phyloP scores from a whole-genome alignment of 345 rosid species.

The Luvunga scandens region DNA sequence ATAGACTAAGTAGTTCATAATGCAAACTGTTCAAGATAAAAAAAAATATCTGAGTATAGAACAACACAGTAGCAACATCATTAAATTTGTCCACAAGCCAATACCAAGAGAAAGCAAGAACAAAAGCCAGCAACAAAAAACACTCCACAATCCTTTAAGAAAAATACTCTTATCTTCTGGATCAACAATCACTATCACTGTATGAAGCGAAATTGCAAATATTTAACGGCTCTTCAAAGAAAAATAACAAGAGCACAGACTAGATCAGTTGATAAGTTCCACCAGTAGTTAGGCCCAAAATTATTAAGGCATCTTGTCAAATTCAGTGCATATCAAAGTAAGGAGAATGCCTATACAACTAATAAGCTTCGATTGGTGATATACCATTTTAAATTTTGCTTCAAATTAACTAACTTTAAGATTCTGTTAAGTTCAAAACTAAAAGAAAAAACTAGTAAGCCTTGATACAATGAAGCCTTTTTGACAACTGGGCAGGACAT shows the following conservation, averaged over 20 bases:
- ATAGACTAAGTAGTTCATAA: neutral
- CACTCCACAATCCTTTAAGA: neutral
- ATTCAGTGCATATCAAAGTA: neutral
- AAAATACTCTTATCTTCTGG: neutral
- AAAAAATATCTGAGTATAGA: neutral
- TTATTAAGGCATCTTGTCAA: neutral
- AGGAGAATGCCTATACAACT: neutral
- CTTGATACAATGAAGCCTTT: too few species aligned
- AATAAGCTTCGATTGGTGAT: neutral
- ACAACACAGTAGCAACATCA: constrained; percentile 4
- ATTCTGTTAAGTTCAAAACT: too few species aligned
- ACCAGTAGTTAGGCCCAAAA: neutral
- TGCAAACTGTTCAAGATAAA: neutral
- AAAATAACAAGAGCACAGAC: neutral
- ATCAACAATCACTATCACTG: neutral
- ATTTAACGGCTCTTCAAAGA: neutral
- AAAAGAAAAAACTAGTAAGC: too few species aligned
- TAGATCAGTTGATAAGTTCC: neutral
- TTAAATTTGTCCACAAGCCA: neutral
- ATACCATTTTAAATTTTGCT: too few species aligned
- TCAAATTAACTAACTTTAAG: too few species aligned
- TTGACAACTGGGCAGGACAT: neutral
- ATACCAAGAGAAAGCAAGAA: neutral
- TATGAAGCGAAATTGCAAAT: neutral
- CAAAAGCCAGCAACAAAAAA: neutral